Base-by-base conservation (phyloP, 139 green algal species). In the Pedinophyceae sp. region DNA sequence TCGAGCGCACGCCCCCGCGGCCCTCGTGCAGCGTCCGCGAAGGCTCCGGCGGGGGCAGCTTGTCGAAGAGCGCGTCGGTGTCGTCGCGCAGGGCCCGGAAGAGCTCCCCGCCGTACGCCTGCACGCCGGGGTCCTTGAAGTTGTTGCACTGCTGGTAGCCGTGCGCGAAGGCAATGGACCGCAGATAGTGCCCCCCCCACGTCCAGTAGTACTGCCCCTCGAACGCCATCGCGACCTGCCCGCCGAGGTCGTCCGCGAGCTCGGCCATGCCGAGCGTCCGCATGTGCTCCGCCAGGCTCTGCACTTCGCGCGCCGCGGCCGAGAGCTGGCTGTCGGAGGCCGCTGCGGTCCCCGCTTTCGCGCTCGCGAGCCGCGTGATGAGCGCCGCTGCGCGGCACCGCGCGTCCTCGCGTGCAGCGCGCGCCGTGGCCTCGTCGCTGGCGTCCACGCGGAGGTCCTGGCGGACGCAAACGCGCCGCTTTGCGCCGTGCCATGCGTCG, bases 81-180 rank as follows among this genome's bases (percentile, higher is more conserved):
- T 27, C 23, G 43, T 50, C 43, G 43, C 43, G 43, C 15, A 50
- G 15, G 6, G 15, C 18, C 19, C 43, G 25, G 18, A 50, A 50
- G 19, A 27, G 23, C 4, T 18, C 6, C 5, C 43, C 43, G 15
- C 15, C 43, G 43, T 50, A 50, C 18, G 43, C 43, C 18, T 50
- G 43, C 43, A 50, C 19, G 19, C 43, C 43, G 6, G 43, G 43
- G 43, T 50, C 43, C 10, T 50, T 50, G 43, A 50, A 50, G 18
- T 50, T 50, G 13, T 18, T 50, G 43, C 43, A 50, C 43, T 50
- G 43, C 43, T 50, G 43, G 6, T 27, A 6, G 6, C 19, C 43
- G 18, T 50, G 43, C 15, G 43, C 43, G 18, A 18, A n/a, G 19
- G 43, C 43, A 15, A 50, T 18, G 18, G 43, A 50, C 19, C 19